These are phyloP conservation scores for Arachis monticola DNA, from an alignment of 331 rosid genomes.

Conservation along the genomic window DNA sequence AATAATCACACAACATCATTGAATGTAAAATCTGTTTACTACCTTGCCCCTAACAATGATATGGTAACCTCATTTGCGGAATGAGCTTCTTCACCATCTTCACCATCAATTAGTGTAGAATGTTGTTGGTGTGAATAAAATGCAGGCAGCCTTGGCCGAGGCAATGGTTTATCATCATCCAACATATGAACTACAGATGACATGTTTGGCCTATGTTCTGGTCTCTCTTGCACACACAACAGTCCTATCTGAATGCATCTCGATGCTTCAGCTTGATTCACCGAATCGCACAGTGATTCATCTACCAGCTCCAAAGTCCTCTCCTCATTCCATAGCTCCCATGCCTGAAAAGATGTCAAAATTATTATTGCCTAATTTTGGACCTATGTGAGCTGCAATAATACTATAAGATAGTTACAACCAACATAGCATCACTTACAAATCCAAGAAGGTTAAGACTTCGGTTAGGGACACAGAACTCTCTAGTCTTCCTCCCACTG, in stretches of 20 bases:
- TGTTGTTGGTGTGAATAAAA: neutral
- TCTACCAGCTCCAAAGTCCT: slow-evolving; percentile 31
- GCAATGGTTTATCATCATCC: slow-evolving; percentile 20
- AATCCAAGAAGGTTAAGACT: slow-evolving; percentile 38
- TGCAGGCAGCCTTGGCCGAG: slow-evolving; percentile 20
- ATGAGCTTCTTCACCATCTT: neutral
- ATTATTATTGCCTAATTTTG: too few species aligned
- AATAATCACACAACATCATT: neutral
- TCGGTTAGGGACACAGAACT: slow-evolving; percentile 8
- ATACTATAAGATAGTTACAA: too few species aligned
- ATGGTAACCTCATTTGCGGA: neutral
- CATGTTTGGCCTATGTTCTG: slow-evolving; percentile 29
- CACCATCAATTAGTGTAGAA: neutral
- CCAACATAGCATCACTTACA: slow-evolving; percentile 8
- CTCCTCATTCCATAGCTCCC: slow-evolving; percentile 44
- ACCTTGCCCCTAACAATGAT: neutral
- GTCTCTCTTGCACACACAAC: slow-evolving; percentile 36
- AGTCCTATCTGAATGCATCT: slow-evolving; percentile 36
- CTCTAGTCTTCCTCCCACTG: slow-evolving; percentile 37
- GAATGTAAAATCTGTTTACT: neutral
- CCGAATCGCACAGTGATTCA: slow-evolving; percentile 1
- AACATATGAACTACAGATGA: slow-evolving; percentile 30
- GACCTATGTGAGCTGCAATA: too few species aligned
- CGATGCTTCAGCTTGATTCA: neutral
- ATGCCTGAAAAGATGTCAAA: slow-evolving; percentile 26